Evolutionary conservation across 164 flowering plant species (phyloP).

Genomic region (Berberis thunbergii): DNA sequence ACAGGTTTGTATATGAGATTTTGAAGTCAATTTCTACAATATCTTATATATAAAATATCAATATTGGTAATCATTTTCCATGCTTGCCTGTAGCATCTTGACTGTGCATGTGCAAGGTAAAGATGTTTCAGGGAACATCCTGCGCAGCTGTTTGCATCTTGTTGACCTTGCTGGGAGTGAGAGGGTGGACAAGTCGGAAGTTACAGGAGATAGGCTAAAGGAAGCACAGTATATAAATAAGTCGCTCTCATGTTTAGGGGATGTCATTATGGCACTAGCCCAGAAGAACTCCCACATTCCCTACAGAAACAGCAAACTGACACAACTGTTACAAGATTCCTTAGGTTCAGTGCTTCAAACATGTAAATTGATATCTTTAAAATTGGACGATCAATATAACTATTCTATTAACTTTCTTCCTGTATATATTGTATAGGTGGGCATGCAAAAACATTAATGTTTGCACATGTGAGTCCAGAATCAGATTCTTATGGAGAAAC

Average conservation of each 20-base stretch:
- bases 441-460: conserved; percentile 79
- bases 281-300: conserved; percentile 78
- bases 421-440: conserved; percentile 43
- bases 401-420: conserved; percentile 1
- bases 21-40: background rate
- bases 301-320: conserved; percentile 89
- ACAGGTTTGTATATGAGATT: conserved; percentile 39
- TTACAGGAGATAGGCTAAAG: conserved; percentile 67
- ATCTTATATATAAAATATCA: background rate
- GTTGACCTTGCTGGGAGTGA: conserved; percentile 88
- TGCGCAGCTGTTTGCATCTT: conserved; percentile 59
- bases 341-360: conserved; percentile 39
- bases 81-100: conserved; percentile 34
- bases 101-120: conserved; percentile 56
- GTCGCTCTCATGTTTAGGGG: conserved; percentile 84
- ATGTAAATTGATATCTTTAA: background rate
- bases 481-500: conserved; percentile 67
- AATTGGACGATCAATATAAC: background rate
- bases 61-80: conserved; percentile 5
- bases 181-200: conserved; percentile 74
- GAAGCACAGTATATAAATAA: conserved; percentile 76
- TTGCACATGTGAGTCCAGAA: conserved; percentile 93
- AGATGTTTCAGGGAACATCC: conserved; percentile 41
- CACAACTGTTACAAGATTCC: conserved; percentile 78
- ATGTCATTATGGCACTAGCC: conserved; percentile 78